A percentile compares a stretch with the other conserved stretches of the same genome.
phyloP scores from a whole-genome alignment of 2,329 filamentous ascomycete genomes.

The Aspergillus caelatus region DNA sequence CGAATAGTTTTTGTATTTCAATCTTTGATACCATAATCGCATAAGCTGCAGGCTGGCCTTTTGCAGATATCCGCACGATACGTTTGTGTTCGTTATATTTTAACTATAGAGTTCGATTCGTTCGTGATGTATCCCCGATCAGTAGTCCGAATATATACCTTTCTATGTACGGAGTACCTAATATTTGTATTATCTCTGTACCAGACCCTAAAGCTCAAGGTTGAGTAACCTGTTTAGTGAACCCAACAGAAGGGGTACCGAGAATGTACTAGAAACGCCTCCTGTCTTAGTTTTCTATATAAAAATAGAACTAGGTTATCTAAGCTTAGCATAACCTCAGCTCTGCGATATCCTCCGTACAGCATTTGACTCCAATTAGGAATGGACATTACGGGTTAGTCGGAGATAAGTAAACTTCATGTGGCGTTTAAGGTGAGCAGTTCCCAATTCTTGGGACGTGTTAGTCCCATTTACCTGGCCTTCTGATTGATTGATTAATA shows the following conservation, averaged over 20 bases:
- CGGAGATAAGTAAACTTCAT: too few species aligned
- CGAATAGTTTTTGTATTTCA: background rate
- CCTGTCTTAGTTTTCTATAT: background rate
- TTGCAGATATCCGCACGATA: background rate
- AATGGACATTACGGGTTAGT: background rate
- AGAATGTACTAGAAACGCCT: too few species aligned
- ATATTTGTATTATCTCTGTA: too few species aligned
- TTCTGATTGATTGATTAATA: background rate
- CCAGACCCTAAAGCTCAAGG: too few species aligned
- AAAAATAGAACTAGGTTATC: background rate
- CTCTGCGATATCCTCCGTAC: background rate
- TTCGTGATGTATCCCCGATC: background rate
- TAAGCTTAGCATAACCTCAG: background rate
- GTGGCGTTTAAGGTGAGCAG: background rate
- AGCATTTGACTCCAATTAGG: background rate
- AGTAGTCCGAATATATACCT: background rate
- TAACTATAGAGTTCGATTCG: background rate
- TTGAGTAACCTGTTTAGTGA: too few species aligned
- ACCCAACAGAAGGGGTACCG: too few species aligned
- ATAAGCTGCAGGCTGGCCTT: constrained; percentile 1
- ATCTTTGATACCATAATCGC: constrained; percentile 1
- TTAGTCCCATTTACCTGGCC: background rate
- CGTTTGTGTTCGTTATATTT: background rate
- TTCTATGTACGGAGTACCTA: too few species aligned
- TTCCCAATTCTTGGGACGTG: background rate